phyloP scores from a whole-genome alignment of 768 basidiomycete genomes.

The Pleurotus giganteus region DNA sequence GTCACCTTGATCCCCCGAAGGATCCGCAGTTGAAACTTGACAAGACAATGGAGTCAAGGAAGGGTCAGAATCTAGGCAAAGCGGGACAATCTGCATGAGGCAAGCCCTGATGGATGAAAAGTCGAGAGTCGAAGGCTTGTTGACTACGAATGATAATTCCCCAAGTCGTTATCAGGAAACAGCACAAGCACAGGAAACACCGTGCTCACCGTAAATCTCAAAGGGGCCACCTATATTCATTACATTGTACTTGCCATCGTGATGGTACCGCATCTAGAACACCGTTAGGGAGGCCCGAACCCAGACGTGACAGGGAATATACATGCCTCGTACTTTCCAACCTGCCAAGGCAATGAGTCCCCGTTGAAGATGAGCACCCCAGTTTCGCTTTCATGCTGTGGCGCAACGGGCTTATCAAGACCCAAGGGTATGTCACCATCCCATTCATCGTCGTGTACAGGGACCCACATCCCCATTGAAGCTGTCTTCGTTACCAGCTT shows the following conservation, averaged over 20 bases:
- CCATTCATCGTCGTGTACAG: constrained; percentile 91
- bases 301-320: not conserved
- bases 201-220: constrained; percentile 78
- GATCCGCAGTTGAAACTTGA: constrained; percentile 32
- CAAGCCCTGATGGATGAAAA: constrained; percentile 63
- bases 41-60: constrained; percentile 75
- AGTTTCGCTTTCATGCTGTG: constrained; percentile 42
- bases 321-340: constrained; percentile 82
- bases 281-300: not conserved
- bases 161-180: constrained; percentile 11
- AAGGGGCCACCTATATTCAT: constrained; percentile 83
- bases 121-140: constrained; percentile 61
- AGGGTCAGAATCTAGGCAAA: constrained; percentile 86
- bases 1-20: constrained; percentile 33
- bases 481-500: constrained; percentile 80
- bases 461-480: constrained; percentile 89
- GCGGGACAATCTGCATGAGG: constrained; percentile 74
- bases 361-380: constrained; percentile 77
- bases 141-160: constrained; percentile 46
- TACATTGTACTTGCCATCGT: constrained; percentile 97
- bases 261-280: constrained; percentile 80
- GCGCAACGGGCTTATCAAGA: constrained; percentile 31
- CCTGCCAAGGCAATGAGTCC: constrained; percentile 81
- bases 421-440: constrained; percentile 78
- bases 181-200: not conserved